A percentile compares a stretch with the other conserved stretches of the same genome.
These are phyloP conservation scores for Conticribra guillardii DNA, from an alignment of 108 stramenopile species.

Conservation along the genomic window DNA sequence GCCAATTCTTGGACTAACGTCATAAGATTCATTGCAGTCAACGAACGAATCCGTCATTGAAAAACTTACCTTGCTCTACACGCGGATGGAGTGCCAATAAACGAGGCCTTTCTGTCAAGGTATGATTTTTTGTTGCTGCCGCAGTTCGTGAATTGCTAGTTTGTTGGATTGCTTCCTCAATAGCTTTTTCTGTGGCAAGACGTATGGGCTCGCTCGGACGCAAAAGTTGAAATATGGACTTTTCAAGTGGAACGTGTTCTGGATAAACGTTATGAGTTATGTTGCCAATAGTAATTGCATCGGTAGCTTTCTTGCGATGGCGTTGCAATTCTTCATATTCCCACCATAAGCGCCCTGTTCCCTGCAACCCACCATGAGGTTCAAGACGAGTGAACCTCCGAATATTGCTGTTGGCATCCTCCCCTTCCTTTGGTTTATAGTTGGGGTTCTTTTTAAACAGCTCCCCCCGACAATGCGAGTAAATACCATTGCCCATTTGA, in stretches of 20 bases:
- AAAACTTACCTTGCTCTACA: constrained; percentile 75
- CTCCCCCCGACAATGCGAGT: neutral
- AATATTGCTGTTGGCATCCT: neutral
- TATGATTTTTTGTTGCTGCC: neutral
- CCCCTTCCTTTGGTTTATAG: constrained; percentile 10
- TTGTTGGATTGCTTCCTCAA: constrained; percentile 15
- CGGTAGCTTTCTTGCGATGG: neutral
- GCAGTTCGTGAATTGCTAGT: neutral
- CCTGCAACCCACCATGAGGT: constrained; percentile 25
- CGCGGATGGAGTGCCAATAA: constrained; percentile 73
- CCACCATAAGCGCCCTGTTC: constrained; percentile 27
- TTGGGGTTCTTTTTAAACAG: too few species aligned
- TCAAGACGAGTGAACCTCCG: constrained; percentile 26
- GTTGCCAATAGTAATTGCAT: neutral
- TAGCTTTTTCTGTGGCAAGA: constrained; percentile 5
- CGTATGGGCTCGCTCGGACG: constrained; percentile 31
- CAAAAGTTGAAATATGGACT: constrained; percentile 22
- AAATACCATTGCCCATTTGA: too few species aligned
- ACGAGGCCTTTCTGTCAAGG: neutral
- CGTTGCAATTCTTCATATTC: constrained; percentile 23
- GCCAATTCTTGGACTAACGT: too few species aligned
- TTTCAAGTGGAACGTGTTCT: constrained; percentile 29
- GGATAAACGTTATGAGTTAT: neutral
- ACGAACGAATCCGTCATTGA: too few species aligned
- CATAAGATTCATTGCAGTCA: too few species aligned